Base-by-base conservation (phyloP, 176 grass and related monocot species). In the Pharus latifolius region DNA sequence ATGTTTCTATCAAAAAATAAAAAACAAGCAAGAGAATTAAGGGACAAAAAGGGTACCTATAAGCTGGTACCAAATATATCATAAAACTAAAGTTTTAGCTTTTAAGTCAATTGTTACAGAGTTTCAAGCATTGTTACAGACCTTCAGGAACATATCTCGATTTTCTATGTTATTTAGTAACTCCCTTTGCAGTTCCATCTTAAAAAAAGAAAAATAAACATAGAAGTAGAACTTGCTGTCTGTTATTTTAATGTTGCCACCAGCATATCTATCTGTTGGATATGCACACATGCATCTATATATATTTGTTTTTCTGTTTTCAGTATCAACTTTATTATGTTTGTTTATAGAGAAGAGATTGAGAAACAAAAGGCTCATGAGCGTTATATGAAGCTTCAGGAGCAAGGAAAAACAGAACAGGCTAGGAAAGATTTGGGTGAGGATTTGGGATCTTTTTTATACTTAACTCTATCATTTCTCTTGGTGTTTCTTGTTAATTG, bases 351-450 rank as follows among this genome's bases (percentile, higher is more conserved):
- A 76, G 96, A 99, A 85, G 96, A 99, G 78, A 75, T 99, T 5
- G 96, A 99, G 68, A 99, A 91, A 67, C 96, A 99, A 57, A 94
- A 86, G 68, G 82, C 96, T 65, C 96, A 95, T 59, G 96, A 99
- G 47, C 96, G 84, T 64, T 99, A 95, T 75, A 99, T 99, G 96
- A 99, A 86, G 78, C 87, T 99, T 77, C 96, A 99, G 70, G 96
- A 99, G 65, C 96, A 99, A 83, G 96, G 96, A 18, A 99, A 99
- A 75, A 99, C 96, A 24, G 96, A 99, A 66, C 90, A 95, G 75
- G 64, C 96, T 38, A 76, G 77, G 49, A 99, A 99, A 73, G 90
- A 99, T 91, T 88, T 99, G 60, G 96, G 96, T 99, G 75, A 72
- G 80, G 60, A 43, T 86, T 59, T 57, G 56, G 47, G 59, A 24